Conservation (phyloP, 805 yeast species). For the Candida pini region DNA sequence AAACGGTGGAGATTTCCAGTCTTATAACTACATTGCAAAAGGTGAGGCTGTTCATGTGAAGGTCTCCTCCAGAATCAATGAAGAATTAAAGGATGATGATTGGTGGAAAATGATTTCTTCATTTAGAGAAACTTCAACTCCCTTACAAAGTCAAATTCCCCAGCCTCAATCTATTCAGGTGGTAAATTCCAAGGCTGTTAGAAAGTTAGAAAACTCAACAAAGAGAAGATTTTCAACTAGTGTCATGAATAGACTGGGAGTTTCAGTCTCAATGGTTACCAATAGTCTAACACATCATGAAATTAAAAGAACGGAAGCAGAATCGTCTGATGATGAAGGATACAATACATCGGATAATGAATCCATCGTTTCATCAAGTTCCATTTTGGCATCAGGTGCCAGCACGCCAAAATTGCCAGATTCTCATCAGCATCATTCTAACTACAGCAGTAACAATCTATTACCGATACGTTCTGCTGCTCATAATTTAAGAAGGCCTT, state of each 20-base stretch:
- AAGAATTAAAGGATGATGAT: constrained; percentile 50
- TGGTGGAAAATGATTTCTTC: constrained; percentile 80
- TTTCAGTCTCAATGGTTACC: constrained; percentile 73
- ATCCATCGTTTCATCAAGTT: constrained; percentile 15
- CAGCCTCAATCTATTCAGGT: constrained; percentile 12
- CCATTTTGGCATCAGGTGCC: constrained; percentile 10
- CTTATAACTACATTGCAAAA: constrained; percentile 72
- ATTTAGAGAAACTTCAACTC: constrained; percentile 36
- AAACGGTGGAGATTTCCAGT: constrained; percentile 44
- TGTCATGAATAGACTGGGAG: constrained; percentile 68
- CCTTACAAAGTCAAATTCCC: constrained; percentile 7
- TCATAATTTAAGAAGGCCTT: constrained; percentile 18
- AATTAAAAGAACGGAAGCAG: constrained; percentile 18
- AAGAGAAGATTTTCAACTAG: constrained; percentile 50
- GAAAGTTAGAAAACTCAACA: constrained; percentile 25
- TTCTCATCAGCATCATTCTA: background rate
- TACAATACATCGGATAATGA: constrained; percentile 20
- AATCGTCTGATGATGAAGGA: constrained; percentile 23
- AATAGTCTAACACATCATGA: constrained; percentile 38
- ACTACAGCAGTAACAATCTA: background rate
- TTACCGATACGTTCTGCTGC: constrained; percentile 11
- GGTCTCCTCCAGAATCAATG: constrained; percentile 42
- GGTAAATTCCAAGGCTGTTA: constrained; percentile 19
- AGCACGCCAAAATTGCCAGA: background rate
- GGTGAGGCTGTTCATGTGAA: constrained; percentile 41